Evolutionary conservation across 345 rosid species (phyloP).

Genomic region (Syzygium jambos): DNA sequence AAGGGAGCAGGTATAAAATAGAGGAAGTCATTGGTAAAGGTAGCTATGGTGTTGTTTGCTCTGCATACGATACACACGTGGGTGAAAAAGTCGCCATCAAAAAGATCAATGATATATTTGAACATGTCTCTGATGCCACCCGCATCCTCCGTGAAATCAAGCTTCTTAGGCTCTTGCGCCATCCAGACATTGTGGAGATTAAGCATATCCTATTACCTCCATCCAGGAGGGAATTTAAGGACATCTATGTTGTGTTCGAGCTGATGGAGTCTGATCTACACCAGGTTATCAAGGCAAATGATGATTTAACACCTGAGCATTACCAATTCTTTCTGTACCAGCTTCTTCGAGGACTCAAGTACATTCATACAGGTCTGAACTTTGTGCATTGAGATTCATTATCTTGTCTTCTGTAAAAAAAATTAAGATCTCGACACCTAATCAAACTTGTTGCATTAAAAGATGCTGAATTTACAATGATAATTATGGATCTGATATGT

Average conservation of each 20-base stretch:
- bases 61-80: conserved; percentile 67
- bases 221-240: conserved; percentile 79
- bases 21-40: conserved; percentile 96
- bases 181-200: conserved; percentile 93
- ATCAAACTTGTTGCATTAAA: neutral
- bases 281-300: conserved; percentile 91
- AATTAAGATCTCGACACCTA: neutral
- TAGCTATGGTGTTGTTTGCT: conserved; percentile 90
- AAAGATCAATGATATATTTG: conserved; percentile 86
- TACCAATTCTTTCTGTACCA: conserved; percentile 91
- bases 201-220: conserved; percentile 89
- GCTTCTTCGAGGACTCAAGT: conserved; percentile 91
- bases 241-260: conserved; percentile 84
- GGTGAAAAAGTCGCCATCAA: conserved; percentile 90
- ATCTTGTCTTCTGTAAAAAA: neutral
- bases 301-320: conserved; percentile 87
- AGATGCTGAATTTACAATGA: neutral
- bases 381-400: neutral
- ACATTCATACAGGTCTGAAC: conserved; percentile 80
- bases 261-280: conserved; percentile 92
- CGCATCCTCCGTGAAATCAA: conserved; percentile 90
- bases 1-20: conserved; percentile 78
- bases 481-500: neutral
- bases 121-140: conserved; percentile 89
- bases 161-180: conserved; percentile 77